Conservation (phyloP, 2,329 filamentous ascomycete genomes). For the Trichoderma oligosporum region DNA sequence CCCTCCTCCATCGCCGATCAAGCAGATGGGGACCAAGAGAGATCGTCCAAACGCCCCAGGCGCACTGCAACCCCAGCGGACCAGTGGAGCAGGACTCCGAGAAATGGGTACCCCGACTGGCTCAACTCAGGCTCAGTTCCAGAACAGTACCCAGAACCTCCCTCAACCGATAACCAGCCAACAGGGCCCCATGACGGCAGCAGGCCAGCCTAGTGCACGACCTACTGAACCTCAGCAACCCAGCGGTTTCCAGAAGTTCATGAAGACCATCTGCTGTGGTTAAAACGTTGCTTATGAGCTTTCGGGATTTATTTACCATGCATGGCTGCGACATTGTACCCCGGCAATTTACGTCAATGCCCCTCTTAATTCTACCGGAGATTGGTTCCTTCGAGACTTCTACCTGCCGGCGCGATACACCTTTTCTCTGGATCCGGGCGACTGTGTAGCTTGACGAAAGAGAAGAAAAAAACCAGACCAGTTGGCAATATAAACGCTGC, state of each 20-base stretch:
- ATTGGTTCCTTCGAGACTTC: constrained; percentile 2
- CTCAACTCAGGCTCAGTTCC: constrained; percentile 93
- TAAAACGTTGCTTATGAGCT: constrained; percentile 35
- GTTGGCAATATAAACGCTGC: not conserved
- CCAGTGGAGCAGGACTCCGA: constrained; percentile 67
- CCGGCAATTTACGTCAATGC: constrained; percentile 15
- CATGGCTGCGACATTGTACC: constrained; percentile 15
- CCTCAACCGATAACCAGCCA: constrained; percentile 61
- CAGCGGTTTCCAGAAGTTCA: constrained; percentile 83
- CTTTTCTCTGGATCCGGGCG: constrained; percentile 1
- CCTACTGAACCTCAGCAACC: constrained; percentile 64
- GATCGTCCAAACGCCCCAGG: constrained; percentile 74
- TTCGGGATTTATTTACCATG: constrained; percentile 28
- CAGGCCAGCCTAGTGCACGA: constrained; percentile 52
- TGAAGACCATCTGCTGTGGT: constrained; percentile 91
- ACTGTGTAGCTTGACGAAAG: not conserved
- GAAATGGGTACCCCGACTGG: constrained; percentile 81
- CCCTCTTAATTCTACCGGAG: constrained; percentile 15
- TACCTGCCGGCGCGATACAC: constrained; percentile 3
- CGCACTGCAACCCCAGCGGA: constrained; percentile 70
- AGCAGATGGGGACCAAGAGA: constrained; percentile 71
- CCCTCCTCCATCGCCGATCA: constrained; percentile 80
- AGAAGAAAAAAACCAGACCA: not conserved
- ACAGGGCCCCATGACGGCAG: constrained; percentile 55
- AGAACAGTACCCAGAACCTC: constrained; percentile 89